phyloP scores from a whole-genome alignment of 164 flowering plant genomes.

The Vitis rotundifolia region DNA sequence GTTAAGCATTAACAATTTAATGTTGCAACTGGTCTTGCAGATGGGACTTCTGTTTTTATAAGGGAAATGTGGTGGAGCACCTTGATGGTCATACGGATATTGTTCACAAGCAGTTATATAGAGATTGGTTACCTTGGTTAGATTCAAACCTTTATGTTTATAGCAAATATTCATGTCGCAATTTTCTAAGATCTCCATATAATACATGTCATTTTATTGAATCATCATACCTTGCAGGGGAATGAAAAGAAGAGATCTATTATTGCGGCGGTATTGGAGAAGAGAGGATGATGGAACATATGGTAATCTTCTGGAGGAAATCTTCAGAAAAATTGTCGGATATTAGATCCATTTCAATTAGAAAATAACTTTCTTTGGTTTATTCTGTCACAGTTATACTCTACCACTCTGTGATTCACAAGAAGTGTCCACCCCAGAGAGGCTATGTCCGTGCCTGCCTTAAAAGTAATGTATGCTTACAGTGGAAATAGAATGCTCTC shows the following conservation, averaged over 20 bases:
- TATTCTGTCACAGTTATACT: conserved; percentile 64
- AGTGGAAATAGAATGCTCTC: background rate
- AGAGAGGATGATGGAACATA: conserved; percentile 97
- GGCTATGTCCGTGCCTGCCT: conserved; percentile 90
- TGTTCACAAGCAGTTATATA: conserved; percentile 61
- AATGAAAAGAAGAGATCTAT: conserved; percentile 79
- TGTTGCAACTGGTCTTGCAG: conserved; percentile 40
- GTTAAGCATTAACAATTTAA: background rate
- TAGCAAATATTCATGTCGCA: background rate
- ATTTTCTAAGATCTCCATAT: background rate
- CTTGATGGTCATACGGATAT: conserved; percentile 95
- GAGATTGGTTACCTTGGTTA: conserved; percentile 86
- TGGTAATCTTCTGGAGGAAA: conserved; percentile 40
- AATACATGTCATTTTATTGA: conserved; percentile 8
- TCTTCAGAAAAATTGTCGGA: background rate
- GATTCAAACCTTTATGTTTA: conserved; percentile 18
- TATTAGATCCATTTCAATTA: conserved; percentile 3
- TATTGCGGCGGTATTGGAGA: conserved; percentile 89
- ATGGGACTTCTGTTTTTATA: conserved; percentile 84
- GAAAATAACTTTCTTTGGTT: conserved; percentile 6
- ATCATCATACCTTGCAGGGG: conserved; percentile 52
- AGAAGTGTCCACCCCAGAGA: conserved; percentile 55
- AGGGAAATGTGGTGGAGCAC: conserved; percentile 81
- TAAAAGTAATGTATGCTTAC: conserved; percentile 89
- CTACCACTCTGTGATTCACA: conserved; percentile 86